These are phyloP conservation scores for Pyricularia grisea DNA, from an alignment of 2,329 filamentous ascomycete species.

Conservation along the genomic window DNA sequence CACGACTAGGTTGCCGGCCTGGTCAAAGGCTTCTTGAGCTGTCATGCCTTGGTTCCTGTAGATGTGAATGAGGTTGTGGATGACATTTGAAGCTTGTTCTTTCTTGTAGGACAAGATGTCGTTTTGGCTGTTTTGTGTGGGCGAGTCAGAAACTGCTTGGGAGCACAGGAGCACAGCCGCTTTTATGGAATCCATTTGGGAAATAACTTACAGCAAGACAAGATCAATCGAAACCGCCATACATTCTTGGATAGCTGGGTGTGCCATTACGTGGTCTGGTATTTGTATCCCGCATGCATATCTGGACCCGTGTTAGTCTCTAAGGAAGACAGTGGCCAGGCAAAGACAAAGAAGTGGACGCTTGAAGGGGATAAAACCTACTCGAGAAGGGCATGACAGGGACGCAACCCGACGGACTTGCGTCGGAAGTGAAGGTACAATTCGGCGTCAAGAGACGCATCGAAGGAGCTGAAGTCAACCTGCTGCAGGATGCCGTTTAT, in stretches of 20 bases:
- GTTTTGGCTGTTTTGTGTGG: not conserved
- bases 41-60: constrained; percentile 1
- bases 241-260: not conserved
- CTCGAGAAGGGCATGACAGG: constrained; percentile 2
- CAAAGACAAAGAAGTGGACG: too few relatives aligned
- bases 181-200: not conserved
- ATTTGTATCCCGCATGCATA: constrained; percentile 3
- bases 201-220: not conserved
- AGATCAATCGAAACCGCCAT: constrained; percentile 1
- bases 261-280: not conserved
- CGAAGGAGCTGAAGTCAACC: not conserved
- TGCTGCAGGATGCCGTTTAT: not conserved
- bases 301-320: not conserved
- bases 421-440: constrained; percentile 1
- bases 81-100: not conserved
- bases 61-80: constrained; percentile 2
- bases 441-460: not conserved
- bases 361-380: not conserved
- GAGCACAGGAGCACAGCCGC: not conserved
- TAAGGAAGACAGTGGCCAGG: not conserved
- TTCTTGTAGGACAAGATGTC: constrained; percentile 2
- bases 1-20: not conserved
- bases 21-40: not conserved
- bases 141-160: too few relatives aligned
- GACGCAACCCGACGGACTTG: not conserved